A percentile compares a stretch with the other conserved stretches of the same genome.
phyloP scores from a whole-genome alignment of 192 early-diverging fungal genomes.

The Obelidium mucronatum region DNA sequence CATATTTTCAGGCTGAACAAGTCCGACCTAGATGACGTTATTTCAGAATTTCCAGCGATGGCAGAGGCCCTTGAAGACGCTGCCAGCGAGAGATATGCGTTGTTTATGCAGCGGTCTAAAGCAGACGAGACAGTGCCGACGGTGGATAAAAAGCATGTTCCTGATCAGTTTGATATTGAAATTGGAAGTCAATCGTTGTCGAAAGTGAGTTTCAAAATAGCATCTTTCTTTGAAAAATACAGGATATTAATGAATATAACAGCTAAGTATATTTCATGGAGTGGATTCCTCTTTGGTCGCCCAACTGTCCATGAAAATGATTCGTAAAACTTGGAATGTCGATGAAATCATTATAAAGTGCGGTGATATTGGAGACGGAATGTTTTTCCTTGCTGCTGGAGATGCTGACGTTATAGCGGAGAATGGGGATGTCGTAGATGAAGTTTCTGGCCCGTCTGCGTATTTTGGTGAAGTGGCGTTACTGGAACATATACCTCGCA shows the following conservation, averaged over 20 bases:
- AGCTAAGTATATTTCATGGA: slow-evolving; percentile 49
- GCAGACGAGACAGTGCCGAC: neutral
- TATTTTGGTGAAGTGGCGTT: slow-evolving; percentile 66
- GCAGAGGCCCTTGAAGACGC: slow-evolving; percentile 42
- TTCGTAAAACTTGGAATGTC: slow-evolving; percentile 38
- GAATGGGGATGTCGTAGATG: slow-evolving; percentile 52
- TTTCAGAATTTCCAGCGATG: slow-evolving; percentile 47
- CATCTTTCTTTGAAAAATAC: no score
- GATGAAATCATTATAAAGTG: slow-evolving; percentile 47
- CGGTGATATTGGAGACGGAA: slow-evolving; percentile 50
- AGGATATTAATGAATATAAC: neutral
- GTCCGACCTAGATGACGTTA: slow-evolving; percentile 39
- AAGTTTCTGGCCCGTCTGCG: slow-evolving; percentile 41
- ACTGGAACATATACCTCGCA: slow-evolving; percentile 56
- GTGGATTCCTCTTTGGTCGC: slow-evolving; percentile 41
- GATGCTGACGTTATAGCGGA: slow-evolving; percentile 54
- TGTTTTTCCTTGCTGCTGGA: slow-evolving; percentile 63
- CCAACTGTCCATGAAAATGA: slow-evolving; percentile 51
- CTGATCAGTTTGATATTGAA: slow-evolving; percentile 53
- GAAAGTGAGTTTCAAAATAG: slow-evolving; percentile 37
- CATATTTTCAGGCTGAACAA: slow-evolving; percentile 49
- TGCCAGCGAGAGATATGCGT: slow-evolving; percentile 47
- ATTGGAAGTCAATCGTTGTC: slow-evolving; percentile 44
- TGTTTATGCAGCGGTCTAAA: slow-evolving; percentile 40
- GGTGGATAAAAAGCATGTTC: neutral